A percentile compares a stretch with the other conserved stretches of the same genome.
phyloP scores from a whole-genome alignment of 768 basidiomycete genomes.

The Calocybe indica region DNA sequence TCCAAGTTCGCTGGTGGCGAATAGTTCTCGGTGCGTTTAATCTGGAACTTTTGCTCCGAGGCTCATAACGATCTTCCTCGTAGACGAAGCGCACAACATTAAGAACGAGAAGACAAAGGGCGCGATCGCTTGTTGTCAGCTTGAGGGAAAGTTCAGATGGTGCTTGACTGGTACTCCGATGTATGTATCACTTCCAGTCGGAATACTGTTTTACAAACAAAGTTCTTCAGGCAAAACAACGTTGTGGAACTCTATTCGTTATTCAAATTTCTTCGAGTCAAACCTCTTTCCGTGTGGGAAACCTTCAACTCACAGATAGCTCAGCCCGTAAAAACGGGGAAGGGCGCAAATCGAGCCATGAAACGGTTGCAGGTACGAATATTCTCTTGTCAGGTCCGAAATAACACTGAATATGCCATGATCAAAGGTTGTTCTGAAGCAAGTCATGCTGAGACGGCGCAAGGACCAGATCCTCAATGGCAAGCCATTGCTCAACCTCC shows the following conservation, averaged over 20 bases:
- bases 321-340: slow-evolving; percentile 70
- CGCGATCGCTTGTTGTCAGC: slow-evolving; percentile 70
- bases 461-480: slow-evolving; percentile 75
- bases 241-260: slow-evolving; percentile 88
- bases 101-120: slow-evolving; percentile 80
- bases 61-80: background rate
- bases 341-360: slow-evolving; percentile 60
- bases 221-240: slow-evolving; percentile 65
- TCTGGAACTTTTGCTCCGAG: background rate
- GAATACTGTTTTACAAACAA: slow-evolving; percentile 24
- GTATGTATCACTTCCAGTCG: slow-evolving; percentile 25
- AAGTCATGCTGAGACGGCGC: slow-evolving; percentile 84
- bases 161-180: slow-evolving; percentile 83
- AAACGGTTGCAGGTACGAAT: slow-evolving; percentile 69
- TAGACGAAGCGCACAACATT: slow-evolving; percentile 93
- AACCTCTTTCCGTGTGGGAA: slow-evolving; percentile 74
- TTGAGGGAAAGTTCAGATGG: slow-evolving; percentile 82
- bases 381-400: no score
- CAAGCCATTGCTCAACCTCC: slow-evolving; percentile 76
- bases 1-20: slow-evolving; percentile 76
- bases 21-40: slow-evolving; percentile 69
- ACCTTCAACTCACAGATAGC: slow-evolving; percentile 77
- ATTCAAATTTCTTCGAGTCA: slow-evolving; percentile 81
- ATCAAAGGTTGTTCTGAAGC: slow-evolving; percentile 66
- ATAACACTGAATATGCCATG: background rate